Base-by-base conservation (phyloP, 106 monocot species). In the Chionographis japonica region DNA sequence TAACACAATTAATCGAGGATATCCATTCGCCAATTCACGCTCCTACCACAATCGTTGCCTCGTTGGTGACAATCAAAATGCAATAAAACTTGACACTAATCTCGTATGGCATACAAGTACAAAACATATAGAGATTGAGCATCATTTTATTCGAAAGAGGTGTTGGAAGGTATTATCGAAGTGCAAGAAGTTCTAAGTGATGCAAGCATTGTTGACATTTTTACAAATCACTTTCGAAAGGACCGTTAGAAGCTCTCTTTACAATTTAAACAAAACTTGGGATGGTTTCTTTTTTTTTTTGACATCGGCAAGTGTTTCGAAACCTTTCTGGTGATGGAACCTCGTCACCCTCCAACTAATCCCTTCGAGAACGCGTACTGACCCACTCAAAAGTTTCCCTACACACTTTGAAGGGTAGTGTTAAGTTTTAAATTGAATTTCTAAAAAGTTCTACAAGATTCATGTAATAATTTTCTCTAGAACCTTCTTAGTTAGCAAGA, bases 61-160 rank as follows among this genome's bases (percentile, higher is more conserved):
- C n/a, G 8, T 15, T 17, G 68, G 56, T 40, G 27, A 68, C 56
- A 68, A 68, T 8, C 68, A 68, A 68, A 68, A 40, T 68, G 55
- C 68, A 42, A 6, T 56, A 9, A 57, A 68, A 13, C 42, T 63
- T 36, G 46, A 17, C 4, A 6, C 15, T 4, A 63, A 63, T 63
- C 63, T 19, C 1, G 1, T 42, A 8, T 63, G 7, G 19, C 63
- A 63, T 50, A 18, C 63, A 42, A 63, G 46, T 3, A 49, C 63
- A 4, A 63, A 63, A 46, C 46, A 63, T 10, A 63, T 63, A 8
- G 46, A 63, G 43, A 46, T 49, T 8, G 42, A 43, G 16, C 63
- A 61, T 63, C 46, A 63, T 63, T 63, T 63, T 8, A 18, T 63
- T 49, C 16, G 15, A 2, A 16, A 63, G 42, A 63, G 46, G 5